These are phyloP conservation scores for Murraya koenigii DNA, from an alignment of 345 rosid genomes.

Conservation along the genomic window DNA sequence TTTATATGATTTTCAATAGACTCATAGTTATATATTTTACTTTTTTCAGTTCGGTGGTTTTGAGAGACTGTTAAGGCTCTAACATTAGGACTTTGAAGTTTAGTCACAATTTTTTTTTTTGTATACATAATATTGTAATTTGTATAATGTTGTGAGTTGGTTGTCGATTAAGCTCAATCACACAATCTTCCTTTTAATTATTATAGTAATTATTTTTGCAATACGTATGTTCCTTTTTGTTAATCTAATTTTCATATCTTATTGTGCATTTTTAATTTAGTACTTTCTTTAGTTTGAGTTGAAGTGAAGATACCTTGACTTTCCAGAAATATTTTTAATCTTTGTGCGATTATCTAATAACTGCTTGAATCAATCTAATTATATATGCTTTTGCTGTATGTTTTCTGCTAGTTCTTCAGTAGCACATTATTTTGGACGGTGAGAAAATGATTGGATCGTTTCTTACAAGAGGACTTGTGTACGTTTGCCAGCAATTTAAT, in stretches of 20 bases:
- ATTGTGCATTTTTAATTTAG: not conserved
- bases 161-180: not conserved
- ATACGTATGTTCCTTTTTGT: not conserved
- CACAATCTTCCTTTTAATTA: not conserved
- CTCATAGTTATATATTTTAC: not conserved
- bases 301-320: not conserved
- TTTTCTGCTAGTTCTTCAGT: not conserved
- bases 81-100: not conserved
- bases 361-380: not conserved
- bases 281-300: not conserved
- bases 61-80: not conserved
- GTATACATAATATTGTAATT: not conserved
- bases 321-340: not conserved
- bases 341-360: not conserved
- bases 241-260: constrained; percentile 5
- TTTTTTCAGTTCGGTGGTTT: not conserved
- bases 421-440: not conserved
- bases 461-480: constrained; percentile 50
- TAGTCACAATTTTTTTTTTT: not conserved
- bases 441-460: constrained; percentile 52
- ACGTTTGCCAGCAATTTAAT: constrained; percentile 7
- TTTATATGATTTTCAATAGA: not conserved
- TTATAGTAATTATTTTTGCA: not conserved
- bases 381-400: constrained; percentile 6
- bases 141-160: not conserved